A percentile compares a stretch with the other conserved stretches of the same genome.
These are phyloP conservation scores for Verticillium tricorpus DNA, from an alignment of 2,329 filamentous ascomycete species.

Conservation along the genomic window DNA sequence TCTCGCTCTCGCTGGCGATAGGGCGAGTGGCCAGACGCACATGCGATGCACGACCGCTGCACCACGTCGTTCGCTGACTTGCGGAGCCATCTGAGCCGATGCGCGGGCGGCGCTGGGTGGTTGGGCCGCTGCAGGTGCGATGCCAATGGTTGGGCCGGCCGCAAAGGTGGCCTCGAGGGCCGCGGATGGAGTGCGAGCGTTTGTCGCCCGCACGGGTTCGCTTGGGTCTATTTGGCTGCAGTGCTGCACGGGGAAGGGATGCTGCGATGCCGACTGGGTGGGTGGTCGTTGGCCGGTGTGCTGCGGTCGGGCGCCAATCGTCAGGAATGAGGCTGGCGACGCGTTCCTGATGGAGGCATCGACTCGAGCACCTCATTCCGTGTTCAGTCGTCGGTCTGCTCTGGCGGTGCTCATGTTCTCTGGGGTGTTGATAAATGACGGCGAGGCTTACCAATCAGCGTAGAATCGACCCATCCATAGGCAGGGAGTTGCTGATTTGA, in stretches of 20 bases:
- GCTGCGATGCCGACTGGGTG: not conserved
- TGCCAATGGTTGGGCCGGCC: not conserved
- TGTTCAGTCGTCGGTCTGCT: not conserved
- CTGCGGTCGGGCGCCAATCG: not conserved
- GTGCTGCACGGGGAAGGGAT: not conserved
- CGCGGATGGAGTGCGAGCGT: not conserved
- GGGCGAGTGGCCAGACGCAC: not conserved
- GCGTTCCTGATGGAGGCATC: not conserved
- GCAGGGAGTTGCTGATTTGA: not conserved
- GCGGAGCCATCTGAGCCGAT: not conserved
- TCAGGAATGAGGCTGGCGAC: not conserved
- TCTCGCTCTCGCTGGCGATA: not conserved
- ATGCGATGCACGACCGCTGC: not conserved
- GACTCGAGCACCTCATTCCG: not conserved
- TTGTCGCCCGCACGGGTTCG: not conserved
- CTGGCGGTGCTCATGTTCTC: not conserved
- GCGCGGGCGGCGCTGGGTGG: not conserved
- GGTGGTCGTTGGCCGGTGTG: not conserved
- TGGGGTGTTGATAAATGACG: not conserved
- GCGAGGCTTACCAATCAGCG: not conserved
- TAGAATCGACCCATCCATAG: not conserved
- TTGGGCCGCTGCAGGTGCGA: not conserved
- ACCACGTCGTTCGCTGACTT: not conserved
- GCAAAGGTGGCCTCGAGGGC: not conserved
- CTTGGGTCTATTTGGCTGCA: not conserved